Percentiles rank a stretch among this genome's conserved stretches.
These are phyloP conservation scores for Cladosporium sp. DNA, from an alignment of 2,329 filamentous ascomycete species.

Conservation along the genomic window DNA sequence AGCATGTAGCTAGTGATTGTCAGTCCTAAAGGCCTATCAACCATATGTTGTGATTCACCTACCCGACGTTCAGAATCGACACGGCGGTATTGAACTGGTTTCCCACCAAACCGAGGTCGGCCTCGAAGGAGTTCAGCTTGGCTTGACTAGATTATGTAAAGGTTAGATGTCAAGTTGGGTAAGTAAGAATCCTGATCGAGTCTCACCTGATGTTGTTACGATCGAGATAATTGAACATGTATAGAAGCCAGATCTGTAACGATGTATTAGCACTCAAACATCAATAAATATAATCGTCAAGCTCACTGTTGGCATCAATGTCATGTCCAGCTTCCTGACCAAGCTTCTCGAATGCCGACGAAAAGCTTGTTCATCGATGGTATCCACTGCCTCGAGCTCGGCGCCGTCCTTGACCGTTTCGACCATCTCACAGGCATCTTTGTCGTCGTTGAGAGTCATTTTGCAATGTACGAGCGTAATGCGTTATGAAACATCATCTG, in stretches of 20 bases:
- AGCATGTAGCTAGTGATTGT: slow-evolving; percentile 31
- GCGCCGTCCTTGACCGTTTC: too few species aligned
- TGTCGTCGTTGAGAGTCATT: too few species aligned
- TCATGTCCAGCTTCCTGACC: slow-evolving; percentile 8
- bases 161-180: too few species aligned
- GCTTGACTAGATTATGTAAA: not conserved
- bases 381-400: too few species aligned
- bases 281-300: slow-evolving; percentile 4
- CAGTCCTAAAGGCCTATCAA: too few species aligned
- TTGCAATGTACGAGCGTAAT: too few species aligned
- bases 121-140: slow-evolving; percentile 41
- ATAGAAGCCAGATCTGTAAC: too few species aligned
- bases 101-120: slow-evolving; percentile 50
- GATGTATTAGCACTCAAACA: not conserved
- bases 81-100: slow-evolving; percentile 55
- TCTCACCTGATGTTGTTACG: slow-evolving; percentile 13
- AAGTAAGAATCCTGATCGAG: too few species aligned
- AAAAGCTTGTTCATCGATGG: slow-evolving; percentile 4
- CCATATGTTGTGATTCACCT: too few species aligned
- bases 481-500: too few species aligned
- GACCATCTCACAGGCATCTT: too few species aligned
- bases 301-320: slow-evolving; percentile 4
- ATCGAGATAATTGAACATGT: slow-evolving; percentile 23
- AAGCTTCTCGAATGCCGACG: not conserved
- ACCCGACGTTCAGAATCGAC: slow-evolving; percentile 36